phyloP scores from a whole-genome alignment of 2,329 filamentous ascomycete genomes.

The Passalora sequoiae region DNA sequence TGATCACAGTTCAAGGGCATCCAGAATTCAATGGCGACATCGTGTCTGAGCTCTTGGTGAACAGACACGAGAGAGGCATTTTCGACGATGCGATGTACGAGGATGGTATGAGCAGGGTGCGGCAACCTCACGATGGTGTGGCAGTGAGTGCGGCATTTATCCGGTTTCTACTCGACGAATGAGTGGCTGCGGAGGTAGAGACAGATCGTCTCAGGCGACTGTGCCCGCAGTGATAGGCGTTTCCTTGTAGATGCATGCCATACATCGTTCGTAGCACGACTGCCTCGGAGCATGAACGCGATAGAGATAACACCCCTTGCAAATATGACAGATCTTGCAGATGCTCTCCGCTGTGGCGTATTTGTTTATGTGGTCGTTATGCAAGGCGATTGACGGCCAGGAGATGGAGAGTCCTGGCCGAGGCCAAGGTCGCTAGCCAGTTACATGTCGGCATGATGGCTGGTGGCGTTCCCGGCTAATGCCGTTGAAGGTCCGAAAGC shows the following conservation, averaged over 20 bases:
- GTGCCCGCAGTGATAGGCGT: too few species aligned
- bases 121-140: constrained; percentile 72
- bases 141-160: constrained; percentile 68
- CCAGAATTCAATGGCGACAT: constrained; percentile 75
- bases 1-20: constrained; percentile 79
- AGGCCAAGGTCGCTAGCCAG: neutral
- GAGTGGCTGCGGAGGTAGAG: too few species aligned
- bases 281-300: neutral
- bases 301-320: neutral
- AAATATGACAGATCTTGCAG: neutral
- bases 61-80: constrained; percentile 61
- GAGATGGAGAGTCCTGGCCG: neutral
- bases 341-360: neutral
- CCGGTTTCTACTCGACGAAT: constrained; percentile 64
- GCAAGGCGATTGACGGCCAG: neutral
- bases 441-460: too few species aligned
- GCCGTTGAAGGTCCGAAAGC: neutral
- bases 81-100: constrained; percentile 64
- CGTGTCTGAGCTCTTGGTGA: constrained; percentile 61
- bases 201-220: neutral
- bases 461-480: neutral
- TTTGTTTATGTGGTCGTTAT: neutral
- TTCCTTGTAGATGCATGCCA: too few species aligned
- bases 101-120: constrained; percentile 62
- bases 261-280: neutral